Evolutionary conservation across 768 basidiomycete genomes (phyloP).

Genomic region (Fomitopsis serialis): DNA sequence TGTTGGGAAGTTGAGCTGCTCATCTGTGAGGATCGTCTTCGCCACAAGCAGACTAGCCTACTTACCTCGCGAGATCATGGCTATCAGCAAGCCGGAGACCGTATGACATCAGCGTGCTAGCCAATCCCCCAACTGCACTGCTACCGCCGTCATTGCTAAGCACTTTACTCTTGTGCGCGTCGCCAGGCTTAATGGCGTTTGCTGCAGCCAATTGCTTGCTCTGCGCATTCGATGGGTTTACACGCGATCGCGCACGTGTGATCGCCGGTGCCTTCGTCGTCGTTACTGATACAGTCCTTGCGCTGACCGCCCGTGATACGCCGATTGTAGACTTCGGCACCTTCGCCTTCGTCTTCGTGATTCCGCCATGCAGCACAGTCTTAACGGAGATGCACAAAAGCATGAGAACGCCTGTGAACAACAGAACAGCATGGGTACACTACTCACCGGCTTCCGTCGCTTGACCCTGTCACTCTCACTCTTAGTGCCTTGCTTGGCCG

Average conservation of each 20-base stretch:
- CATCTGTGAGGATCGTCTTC: background rate
- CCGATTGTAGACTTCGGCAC: background rate
- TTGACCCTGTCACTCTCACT: background rate
- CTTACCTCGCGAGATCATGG: slow-evolving; percentile 8
- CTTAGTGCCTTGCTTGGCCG: background rate
- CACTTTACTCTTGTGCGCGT: background rate
- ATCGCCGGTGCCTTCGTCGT: background rate
- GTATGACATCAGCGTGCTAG: slow-evolving; percentile 44
- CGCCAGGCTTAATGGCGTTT: too few species aligned
- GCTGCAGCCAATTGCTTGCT: too few species aligned
- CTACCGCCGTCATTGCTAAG: background rate
- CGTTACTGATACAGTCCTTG: background rate
- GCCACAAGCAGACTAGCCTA: background rate
- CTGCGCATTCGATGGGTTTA: background rate
- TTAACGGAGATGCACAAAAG: background rate
- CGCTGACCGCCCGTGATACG: background rate
- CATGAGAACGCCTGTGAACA: background rate
- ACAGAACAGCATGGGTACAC: background rate
- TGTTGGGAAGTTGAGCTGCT: background rate
- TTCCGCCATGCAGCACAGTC: background rate
- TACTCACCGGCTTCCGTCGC: background rate
- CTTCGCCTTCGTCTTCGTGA: background rate
- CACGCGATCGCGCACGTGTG: background rate
- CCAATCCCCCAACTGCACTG: slow-evolving; percentile 27
- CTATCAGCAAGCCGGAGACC: slow-evolving; percentile 26